These are phyloP conservation scores for Trichoderma orchidacearum DNA, from an alignment of 495 filamentous ascomycete species.

Conservation along the genomic window DNA sequence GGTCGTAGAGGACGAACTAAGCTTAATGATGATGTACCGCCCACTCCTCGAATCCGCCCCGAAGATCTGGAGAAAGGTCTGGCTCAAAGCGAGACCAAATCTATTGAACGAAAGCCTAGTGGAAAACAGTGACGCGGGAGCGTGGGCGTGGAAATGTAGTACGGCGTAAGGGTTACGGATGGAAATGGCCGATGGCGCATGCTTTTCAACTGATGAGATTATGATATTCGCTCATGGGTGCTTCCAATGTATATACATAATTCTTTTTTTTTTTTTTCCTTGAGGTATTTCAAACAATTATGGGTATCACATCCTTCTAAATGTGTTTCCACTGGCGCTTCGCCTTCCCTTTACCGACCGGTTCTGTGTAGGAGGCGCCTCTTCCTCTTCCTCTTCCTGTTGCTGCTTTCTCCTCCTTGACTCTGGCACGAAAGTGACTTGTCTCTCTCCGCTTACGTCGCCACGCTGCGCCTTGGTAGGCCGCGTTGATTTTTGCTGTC, in stretches of 20 bases:
- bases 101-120: not conserved
- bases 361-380: conserved; percentile 18
- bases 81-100: conserved; percentile 16
- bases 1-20: not conserved
- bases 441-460: conserved; percentile 65
- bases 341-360: conserved; percentile 36
- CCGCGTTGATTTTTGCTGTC: conserved; percentile 35
- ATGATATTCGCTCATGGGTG: conserved; percentile 2
- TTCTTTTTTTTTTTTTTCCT: not conserved
- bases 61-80: conserved; percentile 39
- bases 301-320: conserved; percentile 41
- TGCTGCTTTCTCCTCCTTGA: conserved; percentile 35
- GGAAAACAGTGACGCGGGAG: not conserved
- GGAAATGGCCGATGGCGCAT: not conserved
- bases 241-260: not conserved
- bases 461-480: conserved; percentile 29
- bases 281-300: conserved; percentile 4
- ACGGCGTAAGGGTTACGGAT: not conserved
- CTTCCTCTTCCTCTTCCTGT: conserved; percentile 15
- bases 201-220: not conserved
- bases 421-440: conserved; percentile 70
- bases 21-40: conserved; percentile 29
- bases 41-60: conserved; percentile 27
- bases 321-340: conserved; percentile 62
- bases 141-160: not conserved